A percentile compares a stretch with the other conserved stretches of the same genome.
Evolutionary conservation across 2,329 filamentous ascomycete genomes (phyloP).

Genomic region (Penicillium sp.): DNA sequence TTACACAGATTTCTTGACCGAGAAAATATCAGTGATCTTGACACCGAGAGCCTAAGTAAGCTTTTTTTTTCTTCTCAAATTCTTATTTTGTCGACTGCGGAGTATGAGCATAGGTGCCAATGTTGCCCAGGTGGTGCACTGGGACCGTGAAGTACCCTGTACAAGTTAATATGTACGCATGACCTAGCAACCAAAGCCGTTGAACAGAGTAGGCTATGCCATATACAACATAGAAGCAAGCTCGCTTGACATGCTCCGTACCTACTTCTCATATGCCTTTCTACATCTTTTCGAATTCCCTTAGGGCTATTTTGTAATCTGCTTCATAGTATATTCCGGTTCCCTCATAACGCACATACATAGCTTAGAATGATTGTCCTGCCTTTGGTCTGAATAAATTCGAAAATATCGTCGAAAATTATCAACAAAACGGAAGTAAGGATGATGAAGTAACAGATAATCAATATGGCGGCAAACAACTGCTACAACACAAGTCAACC

Average conservation of each 20-base stretch:
- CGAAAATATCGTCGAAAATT: neutral
- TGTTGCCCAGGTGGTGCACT: neutral
- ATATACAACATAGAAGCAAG: neutral
- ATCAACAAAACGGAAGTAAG: neutral
- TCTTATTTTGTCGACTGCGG: neutral
- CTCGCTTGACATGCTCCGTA: neutral
- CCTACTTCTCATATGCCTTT: no score
- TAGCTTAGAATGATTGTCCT: neutral
- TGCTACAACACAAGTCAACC: neutral
- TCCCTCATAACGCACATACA: no score
- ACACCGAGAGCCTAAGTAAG: conserved; percentile 5
- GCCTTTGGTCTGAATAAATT: neutral
- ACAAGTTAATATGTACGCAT: neutral
- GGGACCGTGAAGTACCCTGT: neutral
- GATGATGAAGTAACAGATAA: neutral
- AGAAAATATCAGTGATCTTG: neutral
- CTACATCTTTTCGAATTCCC: no score
- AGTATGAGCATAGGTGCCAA: neutral
- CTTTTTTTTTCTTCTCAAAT: neutral
- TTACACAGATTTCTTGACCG: neutral
- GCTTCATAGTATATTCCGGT: no score
- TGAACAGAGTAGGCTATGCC: neutral
- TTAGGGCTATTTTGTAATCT: no score
- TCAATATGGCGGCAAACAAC: neutral
- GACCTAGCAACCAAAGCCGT: conserved; percentile 3